phyloP scores from a whole-genome alignment of 2,329 filamentous ascomycete species.

The Claviceps sp. region DNA sequence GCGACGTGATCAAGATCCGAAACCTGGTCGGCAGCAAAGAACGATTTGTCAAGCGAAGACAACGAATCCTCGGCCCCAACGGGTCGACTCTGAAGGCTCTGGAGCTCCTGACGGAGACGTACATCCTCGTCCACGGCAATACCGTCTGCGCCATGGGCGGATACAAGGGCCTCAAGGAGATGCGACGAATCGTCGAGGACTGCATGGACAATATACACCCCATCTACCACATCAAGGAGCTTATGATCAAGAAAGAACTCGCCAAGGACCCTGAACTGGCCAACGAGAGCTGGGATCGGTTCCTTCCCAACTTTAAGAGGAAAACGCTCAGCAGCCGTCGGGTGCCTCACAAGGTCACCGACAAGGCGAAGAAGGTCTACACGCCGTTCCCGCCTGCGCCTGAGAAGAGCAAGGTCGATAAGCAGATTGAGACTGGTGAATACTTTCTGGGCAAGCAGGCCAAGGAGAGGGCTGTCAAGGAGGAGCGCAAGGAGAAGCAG shows the following conservation, averaged over 20 bases:
- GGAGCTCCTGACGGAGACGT: constrained; percentile 80
- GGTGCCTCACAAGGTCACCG: constrained; percentile 71
- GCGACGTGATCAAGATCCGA: constrained; percentile 92
- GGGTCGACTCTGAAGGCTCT: constrained; percentile 90
- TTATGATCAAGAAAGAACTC: constrained; percentile 88
- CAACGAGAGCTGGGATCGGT: constrained; percentile 87
- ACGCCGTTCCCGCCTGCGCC: constrained; percentile 94
- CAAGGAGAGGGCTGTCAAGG: constrained; percentile 69
- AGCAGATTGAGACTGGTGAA: constrained; percentile 95
- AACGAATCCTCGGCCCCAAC: constrained; percentile 82
- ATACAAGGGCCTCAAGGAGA: constrained; percentile 86
- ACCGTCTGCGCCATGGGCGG: constrained; percentile 86
- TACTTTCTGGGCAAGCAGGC: constrained; percentile 91
- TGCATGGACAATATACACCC: constrained; percentile 97
- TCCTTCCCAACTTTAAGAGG: constrained; percentile 95
- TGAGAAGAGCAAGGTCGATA: constrained; percentile 97
- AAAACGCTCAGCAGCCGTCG: constrained; percentile 73
- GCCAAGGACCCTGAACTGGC: constrained; percentile 79
- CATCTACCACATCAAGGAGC: constrained; percentile 65
- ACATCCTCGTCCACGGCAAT: constrained; percentile 93
- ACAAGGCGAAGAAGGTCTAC: constrained; percentile 90
- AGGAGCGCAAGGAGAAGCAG: constrained; percentile 74
- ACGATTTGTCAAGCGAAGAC: constrained; percentile 84
- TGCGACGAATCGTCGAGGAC: constrained; percentile 79
- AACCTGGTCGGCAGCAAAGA: constrained; percentile 88